Conservation (phyloP, 2,329 filamentous ascomycete genomes). For the Epichloe festucae region DNA sequence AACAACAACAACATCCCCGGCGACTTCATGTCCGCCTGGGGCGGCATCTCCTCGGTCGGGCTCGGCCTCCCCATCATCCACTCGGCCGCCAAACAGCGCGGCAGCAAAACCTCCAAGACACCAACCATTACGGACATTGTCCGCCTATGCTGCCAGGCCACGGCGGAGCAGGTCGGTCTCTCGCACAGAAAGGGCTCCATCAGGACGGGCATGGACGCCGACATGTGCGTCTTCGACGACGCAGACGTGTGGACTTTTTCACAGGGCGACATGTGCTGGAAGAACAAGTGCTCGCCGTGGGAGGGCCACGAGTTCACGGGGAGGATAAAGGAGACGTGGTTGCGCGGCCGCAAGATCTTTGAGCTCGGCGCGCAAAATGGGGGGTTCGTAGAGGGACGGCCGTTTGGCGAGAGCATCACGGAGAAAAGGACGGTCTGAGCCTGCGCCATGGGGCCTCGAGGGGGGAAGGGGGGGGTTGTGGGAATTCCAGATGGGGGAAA, state of each 20-base stretch:
- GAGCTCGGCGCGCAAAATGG: conserved; percentile 41
- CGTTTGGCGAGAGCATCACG: conserved; percentile 42
- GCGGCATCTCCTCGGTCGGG: conserved; percentile 87
- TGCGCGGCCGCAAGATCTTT: conserved; percentile 66
- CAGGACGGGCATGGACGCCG: conserved; percentile 68
- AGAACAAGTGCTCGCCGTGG: conserved; percentile 86
- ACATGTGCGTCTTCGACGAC: conserved; percentile 86
- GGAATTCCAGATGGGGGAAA: too few relatives aligned
- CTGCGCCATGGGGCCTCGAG: too few relatives aligned
- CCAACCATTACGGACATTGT: conserved; percentile 65
- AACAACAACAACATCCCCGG: conserved; percentile 28
- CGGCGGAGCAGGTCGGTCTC: conserved; percentile 77
- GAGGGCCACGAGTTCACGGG: conserved; percentile 68
- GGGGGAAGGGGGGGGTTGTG: too few relatives aligned
- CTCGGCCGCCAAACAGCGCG: conserved; percentile 56
- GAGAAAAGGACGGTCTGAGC: conserved; percentile 35
- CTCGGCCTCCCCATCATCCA: conserved; percentile 84
- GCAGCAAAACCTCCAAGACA: conserved; percentile 32
- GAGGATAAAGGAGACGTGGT: conserved; percentile 73
- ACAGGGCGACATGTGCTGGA: conserved; percentile 77
- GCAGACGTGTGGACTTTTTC: conserved; percentile 61
- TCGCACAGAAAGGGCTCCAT: conserved; percentile 67
- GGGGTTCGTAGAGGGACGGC: conserved; percentile 38
- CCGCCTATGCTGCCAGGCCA: conserved; percentile 73
- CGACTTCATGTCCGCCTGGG: conserved; percentile 94